Evolutionary conservation across 495 filamentous ascomycete species (phyloP).

Genomic region (Extremus antarcticus): DNA sequence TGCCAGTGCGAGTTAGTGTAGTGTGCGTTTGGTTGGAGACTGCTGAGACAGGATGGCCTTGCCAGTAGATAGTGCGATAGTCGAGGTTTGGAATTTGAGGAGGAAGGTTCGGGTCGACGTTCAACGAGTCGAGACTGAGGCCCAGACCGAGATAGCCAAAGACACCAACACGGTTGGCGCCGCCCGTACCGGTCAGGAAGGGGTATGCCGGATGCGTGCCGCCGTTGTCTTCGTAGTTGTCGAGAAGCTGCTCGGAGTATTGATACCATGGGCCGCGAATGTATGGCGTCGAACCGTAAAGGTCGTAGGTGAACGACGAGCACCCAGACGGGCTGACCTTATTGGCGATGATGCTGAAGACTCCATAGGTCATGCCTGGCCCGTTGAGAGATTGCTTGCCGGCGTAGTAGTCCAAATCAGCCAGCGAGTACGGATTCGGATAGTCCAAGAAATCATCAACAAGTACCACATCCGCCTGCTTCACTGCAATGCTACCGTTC

Average conservation of each 20-base stretch:
- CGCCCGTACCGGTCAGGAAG: conserved; percentile 58
- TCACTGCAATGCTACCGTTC: conserved; percentile 52
- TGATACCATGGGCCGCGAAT: conserved; percentile 47
- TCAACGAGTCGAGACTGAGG: conserved; percentile 42
- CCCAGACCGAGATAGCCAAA: conserved; percentile 54
- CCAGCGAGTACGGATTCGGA: conserved; percentile 44
- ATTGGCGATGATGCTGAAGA: conserved; percentile 51
- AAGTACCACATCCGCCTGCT: conserved; percentile 56
- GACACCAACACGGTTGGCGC: conserved; percentile 49
- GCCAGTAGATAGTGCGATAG: conserved; percentile 62
- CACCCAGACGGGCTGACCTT: conserved; percentile 49
- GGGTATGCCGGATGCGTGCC: conserved; percentile 56
- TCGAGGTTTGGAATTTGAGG: conserved; percentile 51
- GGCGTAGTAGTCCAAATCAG: conserved; percentile 54
- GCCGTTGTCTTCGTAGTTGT: conserved; percentile 53
- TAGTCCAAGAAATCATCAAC: conserved; percentile 48
- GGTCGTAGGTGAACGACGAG: conserved; percentile 51
- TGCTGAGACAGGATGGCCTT: conserved; percentile 52
- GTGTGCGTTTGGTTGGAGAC: conserved; percentile 57
- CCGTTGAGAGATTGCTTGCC: conserved; percentile 52
- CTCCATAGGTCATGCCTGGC: conserved; percentile 58
- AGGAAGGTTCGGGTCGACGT: conserved; percentile 48
- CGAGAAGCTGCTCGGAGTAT: conserved; percentile 59
- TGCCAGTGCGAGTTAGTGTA: conserved; percentile 40
- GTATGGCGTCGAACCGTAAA: conserved; percentile 46